Conservation (phyloP, 2,329 filamentous ascomycete genomes). For the Helotiales sp. region DNA sequence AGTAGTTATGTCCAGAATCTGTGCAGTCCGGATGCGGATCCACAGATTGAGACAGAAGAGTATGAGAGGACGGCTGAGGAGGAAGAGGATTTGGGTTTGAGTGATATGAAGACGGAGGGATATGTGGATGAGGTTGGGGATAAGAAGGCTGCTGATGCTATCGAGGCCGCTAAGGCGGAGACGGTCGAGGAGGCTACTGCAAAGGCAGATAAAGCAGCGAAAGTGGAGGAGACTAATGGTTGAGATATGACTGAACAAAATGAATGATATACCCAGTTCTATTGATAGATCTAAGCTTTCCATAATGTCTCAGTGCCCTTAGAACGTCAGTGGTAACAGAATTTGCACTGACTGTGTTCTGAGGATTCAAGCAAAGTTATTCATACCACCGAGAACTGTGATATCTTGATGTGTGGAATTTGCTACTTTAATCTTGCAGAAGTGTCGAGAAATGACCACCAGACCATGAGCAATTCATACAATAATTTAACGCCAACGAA, state of each 20-base stretch:
- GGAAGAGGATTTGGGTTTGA: conserved; percentile 87
- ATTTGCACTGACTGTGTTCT: too few relatives aligned
- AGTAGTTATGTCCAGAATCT: conserved; percentile 93
- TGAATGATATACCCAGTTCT: too few relatives aligned
- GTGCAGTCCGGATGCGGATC: conserved; percentile 72
- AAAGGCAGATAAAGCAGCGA: conserved; percentile 3
- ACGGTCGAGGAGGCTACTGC: conserved; percentile 3
- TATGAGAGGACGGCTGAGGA: conserved; percentile 90
- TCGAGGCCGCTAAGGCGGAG: conserved; percentile 6
- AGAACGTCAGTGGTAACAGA: too few relatives aligned
- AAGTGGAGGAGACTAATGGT: conserved; percentile 3
- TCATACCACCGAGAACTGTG: too few relatives aligned
- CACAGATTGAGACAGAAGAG: conserved; percentile 76
- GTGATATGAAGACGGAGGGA: conserved; percentile 88
- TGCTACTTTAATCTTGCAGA: too few relatives aligned
- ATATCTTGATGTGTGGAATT: too few relatives aligned
- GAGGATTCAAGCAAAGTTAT: too few relatives aligned
- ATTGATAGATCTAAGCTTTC: too few relatives aligned
- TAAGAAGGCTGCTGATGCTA: conserved; percentile 23
- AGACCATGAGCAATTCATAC: too few relatives aligned
- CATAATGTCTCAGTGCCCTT: too few relatives aligned
- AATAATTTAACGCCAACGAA: too few relatives aligned
- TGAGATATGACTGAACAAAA: background rate
- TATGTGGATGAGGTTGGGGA: conserved; percentile 50
- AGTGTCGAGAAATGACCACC: too few relatives aligned